phyloP scores from a whole-genome alignment of 1,139 yeast genomes.

The Pichia sp. region DNA sequence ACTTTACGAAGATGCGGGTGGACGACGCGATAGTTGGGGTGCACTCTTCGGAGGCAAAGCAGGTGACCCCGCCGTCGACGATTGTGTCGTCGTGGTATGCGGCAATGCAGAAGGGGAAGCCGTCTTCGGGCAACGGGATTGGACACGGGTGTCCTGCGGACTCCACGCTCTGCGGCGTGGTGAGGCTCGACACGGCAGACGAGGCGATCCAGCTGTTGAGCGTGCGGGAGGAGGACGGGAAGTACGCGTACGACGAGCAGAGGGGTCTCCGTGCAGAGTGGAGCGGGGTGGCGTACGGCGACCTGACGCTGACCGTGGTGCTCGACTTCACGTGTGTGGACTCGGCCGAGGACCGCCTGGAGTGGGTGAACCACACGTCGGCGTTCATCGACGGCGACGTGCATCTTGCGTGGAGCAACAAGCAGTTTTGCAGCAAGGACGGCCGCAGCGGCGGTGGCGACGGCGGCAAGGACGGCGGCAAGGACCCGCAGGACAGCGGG shows the following conservation, averaged over 20 bases:
- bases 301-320: conserved; percentile 46
- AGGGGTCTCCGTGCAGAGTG: conserved; percentile 44
- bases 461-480: conserved; percentile 24
- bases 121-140: conserved; percentile 30
- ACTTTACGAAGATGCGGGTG: conserved; percentile 8
- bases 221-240: conserved; percentile 38
- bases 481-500: conserved; percentile 31
- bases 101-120: conserved; percentile 39
- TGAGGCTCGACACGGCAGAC: conserved; percentile 43
- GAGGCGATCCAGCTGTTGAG: conserved; percentile 56
- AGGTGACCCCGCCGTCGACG: conserved; percentile 69
- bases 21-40: conserved; percentile 22
- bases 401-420: conserved; percentile 11
- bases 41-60: conserved; percentile 17
- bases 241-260: conserved; percentile 31
- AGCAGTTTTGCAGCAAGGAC: conserved; percentile 40
- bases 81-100: conserved; percentile 63
- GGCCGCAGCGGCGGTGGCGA: conserved; percentile 25
- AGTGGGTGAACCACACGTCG: conserved; percentile 35
- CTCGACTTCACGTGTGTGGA: conserved; percentile 45
- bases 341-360: conserved; percentile 35
- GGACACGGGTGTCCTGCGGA: conserved; percentile 55
- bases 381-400: conserved; percentile 33
- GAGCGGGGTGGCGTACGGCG: conserved; percentile 71
- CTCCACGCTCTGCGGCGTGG: conserved; percentile 65